Conservation (phyloP, 495 filamentous ascomycete species). For the Xanthoparmelia taractica region DNA sequence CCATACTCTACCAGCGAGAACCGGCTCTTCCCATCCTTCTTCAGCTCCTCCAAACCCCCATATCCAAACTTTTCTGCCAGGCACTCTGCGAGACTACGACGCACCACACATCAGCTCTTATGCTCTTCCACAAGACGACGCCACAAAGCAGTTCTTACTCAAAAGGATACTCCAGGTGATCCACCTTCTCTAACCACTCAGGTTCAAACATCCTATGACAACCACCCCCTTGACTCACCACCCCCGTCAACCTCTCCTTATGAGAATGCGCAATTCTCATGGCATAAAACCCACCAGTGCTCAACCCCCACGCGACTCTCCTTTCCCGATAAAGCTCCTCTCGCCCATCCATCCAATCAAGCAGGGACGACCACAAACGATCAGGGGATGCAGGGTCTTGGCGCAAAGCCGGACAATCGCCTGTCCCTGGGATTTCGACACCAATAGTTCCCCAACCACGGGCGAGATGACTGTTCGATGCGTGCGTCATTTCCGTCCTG, state of each 20-base stretch:
- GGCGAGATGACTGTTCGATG: constrained; percentile 56
- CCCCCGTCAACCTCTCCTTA: constrained; percentile 47
- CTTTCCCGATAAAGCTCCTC: constrained; percentile 52
- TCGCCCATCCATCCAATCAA: constrained; percentile 56
- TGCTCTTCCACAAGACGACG: neutral
- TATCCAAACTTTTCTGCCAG: constrained; percentile 69
- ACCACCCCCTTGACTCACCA: constrained; percentile 63
- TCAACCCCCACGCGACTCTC: constrained; percentile 63
- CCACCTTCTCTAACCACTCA: constrained; percentile 58
- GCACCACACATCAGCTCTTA: neutral
- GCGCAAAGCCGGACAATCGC: constrained; percentile 62
- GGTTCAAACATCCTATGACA: constrained; percentile 59
- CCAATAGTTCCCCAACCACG: constrained; percentile 55
- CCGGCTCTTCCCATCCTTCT: constrained; percentile 53
- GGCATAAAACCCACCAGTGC: constrained; percentile 70
- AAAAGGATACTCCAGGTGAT: constrained; percentile 76
- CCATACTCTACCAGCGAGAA: constrained; percentile 69
- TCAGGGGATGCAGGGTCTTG: constrained; percentile 45
- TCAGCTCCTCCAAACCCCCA: constrained; percentile 49
- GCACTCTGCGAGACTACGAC: constrained; percentile 48
- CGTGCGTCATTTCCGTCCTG: constrained; percentile 64
- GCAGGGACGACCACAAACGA: constrained; percentile 47
- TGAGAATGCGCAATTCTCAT: constrained; percentile 68
- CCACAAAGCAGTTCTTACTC: constrained; percentile 35
- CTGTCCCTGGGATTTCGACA: constrained; percentile 73